These are phyloP conservation scores for Trichophyton benhamiae DNA, from an alignment of 2,329 filamentous ascomycete species.

Conservation along the genomic window DNA sequence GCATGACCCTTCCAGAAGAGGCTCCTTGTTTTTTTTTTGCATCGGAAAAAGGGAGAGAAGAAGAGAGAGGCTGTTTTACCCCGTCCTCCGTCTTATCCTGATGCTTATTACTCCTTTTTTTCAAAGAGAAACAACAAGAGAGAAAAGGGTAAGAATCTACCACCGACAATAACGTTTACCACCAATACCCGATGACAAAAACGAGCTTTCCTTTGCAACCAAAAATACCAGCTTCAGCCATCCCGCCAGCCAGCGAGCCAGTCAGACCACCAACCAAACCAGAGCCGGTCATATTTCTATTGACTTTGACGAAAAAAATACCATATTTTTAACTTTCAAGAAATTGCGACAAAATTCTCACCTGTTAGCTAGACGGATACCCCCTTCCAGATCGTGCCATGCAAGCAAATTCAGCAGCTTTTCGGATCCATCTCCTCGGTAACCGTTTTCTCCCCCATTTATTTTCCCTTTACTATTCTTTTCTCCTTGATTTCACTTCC, in stretches of 20 bases:
- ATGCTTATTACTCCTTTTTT: slow-evolving; percentile 8
- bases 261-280: neutral
- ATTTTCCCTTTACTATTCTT: neutral
- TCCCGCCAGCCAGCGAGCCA: too few relatives aligned
- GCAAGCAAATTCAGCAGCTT: slow-evolving; percentile 1
- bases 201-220: neutral
- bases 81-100: slow-evolving; percentile 3
- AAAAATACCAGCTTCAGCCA: neutral
- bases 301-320: neutral
- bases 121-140: neutral
- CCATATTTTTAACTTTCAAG: neutral
- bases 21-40: slow-evolving; percentile 2
- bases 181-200: neutral
- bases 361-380: slow-evolving; percentile 2
- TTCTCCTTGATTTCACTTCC: neutral
- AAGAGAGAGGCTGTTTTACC: neutral
- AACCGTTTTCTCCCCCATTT: neutral
- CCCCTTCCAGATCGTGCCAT: neutral
- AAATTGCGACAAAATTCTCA: neutral
- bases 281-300: neutral
- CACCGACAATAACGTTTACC: neutral
- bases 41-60: neutral
- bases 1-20: neutral
- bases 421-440: slow-evolving; percentile 2
- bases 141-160: slow-evolving; percentile 2